Evolutionary conservation across 768 basidiomycete genomes (phyloP), one percentile per base, ranked within the genome.

Genomic region (Boletus reticuloceps): DNA sequence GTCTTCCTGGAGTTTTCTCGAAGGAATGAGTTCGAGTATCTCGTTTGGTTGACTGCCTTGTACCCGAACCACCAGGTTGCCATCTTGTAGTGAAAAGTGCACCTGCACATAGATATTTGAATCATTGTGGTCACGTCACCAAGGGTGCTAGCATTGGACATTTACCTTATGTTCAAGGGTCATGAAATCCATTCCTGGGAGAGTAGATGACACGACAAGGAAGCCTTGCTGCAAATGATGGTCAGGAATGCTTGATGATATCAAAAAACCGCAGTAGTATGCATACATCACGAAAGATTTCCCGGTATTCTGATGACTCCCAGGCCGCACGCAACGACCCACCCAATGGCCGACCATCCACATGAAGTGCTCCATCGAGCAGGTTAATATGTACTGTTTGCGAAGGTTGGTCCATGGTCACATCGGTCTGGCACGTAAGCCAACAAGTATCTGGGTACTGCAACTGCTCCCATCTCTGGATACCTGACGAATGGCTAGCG

Each of bases 1-100:
- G 46, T 70, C 70, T 0, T 34, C 25, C 13, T 1, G 5, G 4
- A 70, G 43, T 12, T n/a, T 54, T 0, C 36, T 10, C 0, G 29
- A 50, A 11, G 69, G 65, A 45, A 70, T 58, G 17, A 67, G 32
- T 34, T 66, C 44, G 1, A 63, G 25, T 4, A 62, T 22, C 8
- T 57, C 39, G 16, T 32, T 40, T 25, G 20, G 25, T 43, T 20
- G 25, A 11, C 16, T 31, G 6, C 34, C 11, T 14, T 46, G 60
- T 2, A 51, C 54, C 40, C 38, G 45, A 14, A 68, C 46, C 14
- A 58, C 46, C 29, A 64, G 39, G 2, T 56, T 27, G 0, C 22
- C 19, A 13, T 19, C 40, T 36, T 20, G 45, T 2, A 56, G 39
- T 1, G 46, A 36, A 44, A 67, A 67, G 51, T 56, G 56, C 14